phyloP scores from a whole-genome alignment of 768 basidiomycete genomes.

The Suillus luteus region DNA sequence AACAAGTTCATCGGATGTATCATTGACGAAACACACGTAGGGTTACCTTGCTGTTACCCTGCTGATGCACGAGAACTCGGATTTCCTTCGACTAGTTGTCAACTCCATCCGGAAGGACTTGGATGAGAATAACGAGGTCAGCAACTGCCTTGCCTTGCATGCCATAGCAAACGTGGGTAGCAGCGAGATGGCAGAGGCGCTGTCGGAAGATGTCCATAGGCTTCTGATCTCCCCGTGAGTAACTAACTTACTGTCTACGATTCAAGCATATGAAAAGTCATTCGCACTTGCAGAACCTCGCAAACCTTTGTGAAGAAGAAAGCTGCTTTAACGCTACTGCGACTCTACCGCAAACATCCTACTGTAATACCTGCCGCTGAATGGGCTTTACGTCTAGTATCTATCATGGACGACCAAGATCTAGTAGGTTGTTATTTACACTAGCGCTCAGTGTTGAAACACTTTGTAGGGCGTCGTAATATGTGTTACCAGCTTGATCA shows the following conservation, averaged over 20 bases:
- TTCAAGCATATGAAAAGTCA: constrained; percentile 18
- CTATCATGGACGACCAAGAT: constrained; percentile 94
- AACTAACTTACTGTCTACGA: constrained; percentile 5
- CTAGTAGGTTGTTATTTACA: constrained; percentile 47
- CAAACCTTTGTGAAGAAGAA: constrained; percentile 98
- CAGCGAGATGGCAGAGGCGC: constrained; percentile 96
- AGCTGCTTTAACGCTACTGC: constrained; percentile 89
- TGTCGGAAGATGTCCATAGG: constrained; percentile 92
- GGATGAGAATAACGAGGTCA: constrained; percentile 91
- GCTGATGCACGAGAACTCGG: constrained; percentile 98
- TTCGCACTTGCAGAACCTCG: constrained; percentile 67
- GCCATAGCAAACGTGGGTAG: constrained; percentile 98
- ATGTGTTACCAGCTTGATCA: constrained; percentile 89
- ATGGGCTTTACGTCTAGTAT: constrained; percentile 94
- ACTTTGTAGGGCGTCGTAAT: constrained; percentile 82
- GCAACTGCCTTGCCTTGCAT: constrained; percentile 95
- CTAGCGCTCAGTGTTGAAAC: constrained; percentile 1
- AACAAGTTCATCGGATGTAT: background rate
- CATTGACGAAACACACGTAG: constrained; percentile 40
- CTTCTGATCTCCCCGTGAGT: constrained; percentile 91
- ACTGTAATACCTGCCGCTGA: constrained; percentile 91
- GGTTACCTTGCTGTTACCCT: constrained; percentile 97
- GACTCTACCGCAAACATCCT: constrained; percentile 94
- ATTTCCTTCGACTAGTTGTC: constrained; percentile 93
- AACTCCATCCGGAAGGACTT: constrained; percentile 98